Percentiles rank a stretch among this genome's conserved stretches.
These are phyloP conservation scores for Fusarium guadeloupense DNA, from an alignment of 2,329 filamentous ascomycete genomes.

Conservation along the genomic window DNA sequence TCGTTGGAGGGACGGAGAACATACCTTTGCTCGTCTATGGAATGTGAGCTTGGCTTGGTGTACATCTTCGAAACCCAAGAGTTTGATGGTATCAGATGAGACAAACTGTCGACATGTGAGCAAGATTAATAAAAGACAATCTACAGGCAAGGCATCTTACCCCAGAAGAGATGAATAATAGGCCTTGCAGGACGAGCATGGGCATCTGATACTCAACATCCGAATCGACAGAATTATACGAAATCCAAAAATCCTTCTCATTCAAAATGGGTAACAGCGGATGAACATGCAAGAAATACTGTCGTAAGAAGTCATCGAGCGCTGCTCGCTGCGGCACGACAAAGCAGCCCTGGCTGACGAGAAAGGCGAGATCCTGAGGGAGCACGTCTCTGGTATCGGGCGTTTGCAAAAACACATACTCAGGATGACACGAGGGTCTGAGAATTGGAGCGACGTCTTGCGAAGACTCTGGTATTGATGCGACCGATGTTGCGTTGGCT, in stretches of 20 bases:
- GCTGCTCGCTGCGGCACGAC: constrained; percentile 34
- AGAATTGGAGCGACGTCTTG: not conserved
- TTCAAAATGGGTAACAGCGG: constrained; percentile 43
- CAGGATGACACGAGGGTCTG: constrained; percentile 23
- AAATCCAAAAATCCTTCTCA: constrained; percentile 39
- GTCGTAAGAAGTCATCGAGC: constrained; percentile 43
- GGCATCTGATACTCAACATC: constrained; percentile 26
- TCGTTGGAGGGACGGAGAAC: fast-evolving
- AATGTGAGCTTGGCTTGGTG: constrained; percentile 40
- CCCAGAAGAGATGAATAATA: constrained; percentile 36
- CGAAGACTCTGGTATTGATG: not conserved
- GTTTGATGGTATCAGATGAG: constrained; percentile 27
- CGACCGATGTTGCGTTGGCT: not conserved
- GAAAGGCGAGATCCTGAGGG: constrained; percentile 39
- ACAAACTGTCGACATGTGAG: constrained; percentile 28
- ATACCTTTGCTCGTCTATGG: constrained; percentile 38
- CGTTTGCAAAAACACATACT: constrained; percentile 36
- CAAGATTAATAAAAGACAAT: no score
- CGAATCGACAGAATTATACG: constrained; percentile 28
- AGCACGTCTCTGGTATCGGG: constrained; percentile 34
- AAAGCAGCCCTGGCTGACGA: constrained; percentile 42
- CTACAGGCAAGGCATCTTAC: not conserved
- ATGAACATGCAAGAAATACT: constrained; percentile 45
- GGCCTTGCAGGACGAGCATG: constrained; percentile 36
- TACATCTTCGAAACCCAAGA: constrained; percentile 33